Evolutionary conservation across 345 rosid species (phyloP), one percentile per base, ranked within the genome.

Genomic region (Acer yangbiense): DNA sequence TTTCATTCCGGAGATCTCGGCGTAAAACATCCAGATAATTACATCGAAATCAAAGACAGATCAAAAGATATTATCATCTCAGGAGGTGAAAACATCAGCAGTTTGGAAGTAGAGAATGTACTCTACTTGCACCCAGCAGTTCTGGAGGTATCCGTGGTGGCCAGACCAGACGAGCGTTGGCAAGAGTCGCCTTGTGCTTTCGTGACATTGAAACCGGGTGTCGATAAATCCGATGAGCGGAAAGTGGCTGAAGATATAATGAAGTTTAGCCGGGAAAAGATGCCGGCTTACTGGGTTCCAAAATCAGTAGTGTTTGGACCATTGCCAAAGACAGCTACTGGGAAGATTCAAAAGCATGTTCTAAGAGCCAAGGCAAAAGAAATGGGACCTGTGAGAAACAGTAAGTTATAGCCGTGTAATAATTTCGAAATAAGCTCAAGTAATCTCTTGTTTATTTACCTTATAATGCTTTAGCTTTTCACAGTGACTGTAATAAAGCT

Each of bases 31-130:
- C 94, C 97, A 1, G 98, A 96, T 74, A 89, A 88, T 52, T 96
- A 94, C 66, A 87, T 94, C 17, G 94, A 96, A 81, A 89, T 94
- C 57, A 94, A 94, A 77, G 99, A 94, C 86, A 76, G 99, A 75
- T 89, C 95, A 23, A 96, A 96, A 82, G 98, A 96, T 79, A 85
- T 96, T 48, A 94, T 94, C 75, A 95, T 95, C 79, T 95, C 96
- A 0, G 98, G 97, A 4, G 99, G 97, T 3, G 99, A 96, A 78
- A 96, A 92, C 86, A 96, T 92, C 32, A 94, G 99, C 18, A 96
- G 97, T 44, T 86, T 96, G 32, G 98, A 92, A 85, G 85, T 92
- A 0, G 98, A 94, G 82, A 94, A 94, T 76, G 65, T 76, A 3
- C 61, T 96, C 0, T 96, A 94, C 84, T 63, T 82, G 3, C 97